Base-by-base conservation (phyloP, 1,284 basidiomycete genomes). In the Cutaneotrichosporon spelunceum region DNA sequence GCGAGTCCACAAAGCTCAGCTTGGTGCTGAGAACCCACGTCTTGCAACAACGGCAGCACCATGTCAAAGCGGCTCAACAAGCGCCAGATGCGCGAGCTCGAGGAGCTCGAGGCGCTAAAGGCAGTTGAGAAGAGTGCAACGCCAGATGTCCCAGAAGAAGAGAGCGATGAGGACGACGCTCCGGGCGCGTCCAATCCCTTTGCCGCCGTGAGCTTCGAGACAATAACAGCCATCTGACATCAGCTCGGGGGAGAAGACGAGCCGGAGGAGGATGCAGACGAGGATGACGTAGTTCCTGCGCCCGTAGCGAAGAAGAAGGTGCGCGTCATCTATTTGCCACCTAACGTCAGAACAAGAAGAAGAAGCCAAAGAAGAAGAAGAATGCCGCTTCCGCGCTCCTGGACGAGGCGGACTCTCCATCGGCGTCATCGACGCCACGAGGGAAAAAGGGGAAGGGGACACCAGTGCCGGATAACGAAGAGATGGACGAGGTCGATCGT, bases 41-140 rank as follows among this genome's bases (percentile, higher is more conserved):
- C 36, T 49, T 29, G 48, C 48, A 39, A 34, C 52, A 53, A 56
- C 13, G 29, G 42, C 26, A 42, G 39, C 19, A 23, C 21, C 29
- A 82, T 82, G 80, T 76, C 79, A 14, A 81, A 81, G 47, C 69
- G 81, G 33, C 70, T 82, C 21, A 93, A 85, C 79, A 94, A 91
- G 78, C 83, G 92, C 53, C 91, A 93, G 73, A 87, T 91, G 70
- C 81, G 91, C 49, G 90, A 92, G 71, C 82, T 86, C 24, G 89
- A 92, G 64, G 90, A 93, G 71, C 84, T 80, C 19, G 70, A 75
- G 57, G 66, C 70, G 36, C 70, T 77, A 1, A 69, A 75, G 57
- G 67, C 70, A 3, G 62, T 64, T 24, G 63, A 75, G 63, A 68
- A 68, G 56, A 57, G 80, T 34, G 69, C 70, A 36, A 68, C 71